Conservation (phyloP, 306 rosid genomes). For the Vicia sativa region DNA sequence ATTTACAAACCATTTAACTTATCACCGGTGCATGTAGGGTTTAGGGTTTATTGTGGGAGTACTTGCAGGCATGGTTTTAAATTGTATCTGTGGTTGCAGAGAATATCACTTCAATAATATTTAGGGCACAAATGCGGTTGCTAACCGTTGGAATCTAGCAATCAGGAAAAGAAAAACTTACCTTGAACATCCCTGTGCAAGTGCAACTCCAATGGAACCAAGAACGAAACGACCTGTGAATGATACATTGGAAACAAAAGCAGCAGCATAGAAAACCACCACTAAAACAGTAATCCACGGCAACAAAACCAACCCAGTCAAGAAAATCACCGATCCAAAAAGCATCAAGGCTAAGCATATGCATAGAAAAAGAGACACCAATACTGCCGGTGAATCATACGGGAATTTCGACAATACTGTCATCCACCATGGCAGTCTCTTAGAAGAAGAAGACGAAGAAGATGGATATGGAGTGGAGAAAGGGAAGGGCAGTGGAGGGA, state of each 20-base stretch:
- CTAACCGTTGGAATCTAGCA: neutral
- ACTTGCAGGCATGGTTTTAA: too few relatives aligned
- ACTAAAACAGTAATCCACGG: slow-evolving; percentile 43
- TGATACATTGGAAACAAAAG: slow-evolving; percentile 35
- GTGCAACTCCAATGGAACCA: neutral
- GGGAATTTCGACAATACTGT: neutral
- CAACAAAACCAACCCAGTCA: slow-evolving; percentile 42
- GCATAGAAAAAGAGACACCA: slow-evolving; percentile 53
- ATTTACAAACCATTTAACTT: too few relatives aligned
- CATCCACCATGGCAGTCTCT: slow-evolving; percentile 28
- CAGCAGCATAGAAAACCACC: slow-evolving; percentile 39
- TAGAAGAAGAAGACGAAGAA: neutral
- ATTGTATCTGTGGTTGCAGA: too few relatives aligned
- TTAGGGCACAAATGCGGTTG: too few relatives aligned
- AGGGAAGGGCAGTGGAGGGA: slow-evolving; percentile 32
- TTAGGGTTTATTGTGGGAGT: too few relatives aligned
- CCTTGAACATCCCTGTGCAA: slow-evolving; percentile 4
- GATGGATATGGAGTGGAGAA: neutral
- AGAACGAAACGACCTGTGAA: slow-evolving; percentile 35
- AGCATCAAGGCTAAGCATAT: slow-evolving; percentile 51
- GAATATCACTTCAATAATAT: too few relatives aligned
- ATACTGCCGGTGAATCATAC: slow-evolving; percentile 40
- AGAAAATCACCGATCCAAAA: slow-evolving; percentile 40
- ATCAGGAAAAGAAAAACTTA: neutral
- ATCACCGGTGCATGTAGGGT: too few relatives aligned